Base-by-base conservation (phyloP, 2,329 filamentous ascomycete genomes). In the Plenodomus biglobosus region DNA sequence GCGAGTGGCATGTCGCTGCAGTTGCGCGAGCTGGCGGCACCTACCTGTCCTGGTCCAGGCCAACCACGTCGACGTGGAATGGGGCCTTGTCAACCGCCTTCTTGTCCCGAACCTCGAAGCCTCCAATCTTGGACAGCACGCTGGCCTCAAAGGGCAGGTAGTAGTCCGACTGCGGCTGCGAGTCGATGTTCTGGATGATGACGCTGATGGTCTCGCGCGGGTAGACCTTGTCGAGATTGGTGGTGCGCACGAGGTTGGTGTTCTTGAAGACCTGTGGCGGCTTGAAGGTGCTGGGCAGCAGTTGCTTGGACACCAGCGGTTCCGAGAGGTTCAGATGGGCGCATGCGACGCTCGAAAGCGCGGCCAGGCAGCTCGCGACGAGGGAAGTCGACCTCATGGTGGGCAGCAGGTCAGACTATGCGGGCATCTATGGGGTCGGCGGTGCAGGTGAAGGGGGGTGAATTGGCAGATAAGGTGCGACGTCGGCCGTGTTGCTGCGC, bases 221-320 rank as follows among this genome's bases (percentile, higher is more conserved):
- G 66, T 94, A 97, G 60, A 85, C 88, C 80, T 96, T 97, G 75
- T 97, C 92, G 49, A 96, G 76, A 59, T 95, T 96, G 68, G 95
- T 86, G 56, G 88, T 86, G 65, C 94, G 88, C 42, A 97, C 87
- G 22, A 97, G 75, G 72, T 99, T 97, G 73, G 81, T 82, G 75
- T 99, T 96, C 77, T 92, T 90, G 78, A 96, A 99, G 59, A 92
- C 88, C 70, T 90, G 88, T 13, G 92, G 87, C 44, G 92, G 91
- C 73, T 83, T 87, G 78, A 96, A 96, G 53, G 69, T 71, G 57
- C 67, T 68, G 20, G 76, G 68, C 32, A 79, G 73, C 64, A 80
- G 74, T 62, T 76, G 73, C 58, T 69, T 75, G 34, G 73, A 79
- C 39, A 69, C 79, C 60, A 82, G 73, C 37, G 85, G 83, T 52